A percentile compares a stretch with the other conserved stretches of the same genome.
These are phyloP conservation scores for Tetratostichococcus sp. DNA, from an alignment of 139 green algal genomes.

Conservation along the genomic window DNA sequence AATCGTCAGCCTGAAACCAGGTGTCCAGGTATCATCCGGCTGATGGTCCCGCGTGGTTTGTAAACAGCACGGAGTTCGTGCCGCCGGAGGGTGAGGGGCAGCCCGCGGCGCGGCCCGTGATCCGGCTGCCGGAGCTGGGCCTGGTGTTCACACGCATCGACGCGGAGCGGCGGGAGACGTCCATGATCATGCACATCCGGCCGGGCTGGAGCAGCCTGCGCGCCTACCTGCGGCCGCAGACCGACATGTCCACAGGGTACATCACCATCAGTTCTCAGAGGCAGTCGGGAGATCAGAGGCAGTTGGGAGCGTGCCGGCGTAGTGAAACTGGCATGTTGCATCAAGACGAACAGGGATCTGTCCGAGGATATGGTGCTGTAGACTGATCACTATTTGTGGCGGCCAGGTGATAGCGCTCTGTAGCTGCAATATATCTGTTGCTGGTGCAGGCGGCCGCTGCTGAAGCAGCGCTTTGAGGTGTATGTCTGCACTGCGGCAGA, in stretches of 20 bases:
- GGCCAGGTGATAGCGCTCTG: not conserved
- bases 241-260: not conserved
- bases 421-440: too few relatives aligned
- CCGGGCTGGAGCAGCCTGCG: conserved; percentile 55
- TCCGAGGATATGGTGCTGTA: too few relatives aligned
- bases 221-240: conserved; percentile 20
- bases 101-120: conserved; percentile 43
- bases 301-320: not conserved
- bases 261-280: too few relatives aligned
- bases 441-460: not conserved
- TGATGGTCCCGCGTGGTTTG: too few relatives aligned
- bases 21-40: too few relatives aligned
- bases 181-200: conserved; percentile 71
- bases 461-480: conserved; percentile 56
- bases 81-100: conserved; percentile 3
- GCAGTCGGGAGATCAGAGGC: conserved; percentile 35
- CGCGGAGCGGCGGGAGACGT: conserved; percentile 44
- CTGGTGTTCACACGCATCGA: conserved; percentile 72
- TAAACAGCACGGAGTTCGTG: conserved; percentile 20
- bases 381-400: too few relatives aligned
- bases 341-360: too few relatives aligned
- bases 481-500: conserved; percentile 85
- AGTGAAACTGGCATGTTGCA: too few relatives aligned
- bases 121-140: conserved; percentile 41
- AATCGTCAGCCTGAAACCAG: too few relatives aligned